phyloP scores from a whole-genome alignment of 805 yeast genomes.

The Wickerhamiella kurtzmanii region DNA sequence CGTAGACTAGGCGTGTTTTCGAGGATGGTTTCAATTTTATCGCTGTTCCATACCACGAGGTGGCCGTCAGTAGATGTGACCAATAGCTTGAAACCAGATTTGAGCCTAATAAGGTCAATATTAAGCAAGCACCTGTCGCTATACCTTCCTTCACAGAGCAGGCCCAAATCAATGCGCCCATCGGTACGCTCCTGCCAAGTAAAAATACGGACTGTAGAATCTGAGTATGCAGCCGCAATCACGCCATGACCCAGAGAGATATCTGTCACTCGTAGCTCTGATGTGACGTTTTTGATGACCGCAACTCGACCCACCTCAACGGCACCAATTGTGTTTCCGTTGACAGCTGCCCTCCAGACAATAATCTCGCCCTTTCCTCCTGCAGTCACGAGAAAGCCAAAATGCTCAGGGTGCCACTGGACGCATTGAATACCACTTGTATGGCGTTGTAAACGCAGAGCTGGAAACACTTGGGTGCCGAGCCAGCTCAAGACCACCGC shows the following conservation, averaged over 20 bases:
- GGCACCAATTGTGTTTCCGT: conserved; percentile 32
- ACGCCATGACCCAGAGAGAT: conserved; percentile 40
- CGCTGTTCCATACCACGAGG: conserved; percentile 46
- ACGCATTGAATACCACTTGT: conserved; percentile 78
- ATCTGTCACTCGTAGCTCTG: conserved; percentile 87
- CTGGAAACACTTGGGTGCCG: conserved; percentile 18
- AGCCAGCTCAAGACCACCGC: conserved; percentile 51
- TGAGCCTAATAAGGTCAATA: conserved; percentile 33
- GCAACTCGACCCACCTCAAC: conserved; percentile 39
- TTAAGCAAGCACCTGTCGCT: conserved; percentile 66
- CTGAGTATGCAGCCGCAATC: conserved; percentile 67
- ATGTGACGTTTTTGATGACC: conserved; percentile 40
- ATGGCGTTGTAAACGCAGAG: conserved; percentile 49
- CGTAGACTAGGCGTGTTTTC: conserved; percentile 2
- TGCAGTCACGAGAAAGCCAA: conserved; percentile 34
- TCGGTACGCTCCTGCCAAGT: conserved; percentile 21
- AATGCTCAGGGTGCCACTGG: conserved; percentile 32
- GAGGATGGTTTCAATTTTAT: conserved; percentile 13
- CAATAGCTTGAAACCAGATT: conserved; percentile 26
- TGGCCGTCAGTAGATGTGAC: conserved; percentile 78
- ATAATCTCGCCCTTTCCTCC: conserved; percentile 72
- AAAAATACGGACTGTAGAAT: conserved; percentile 64
- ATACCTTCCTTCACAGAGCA: conserved; percentile 40
- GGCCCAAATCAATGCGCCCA: conserved; percentile 28
- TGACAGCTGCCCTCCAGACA: conserved; percentile 52